Evolutionary conservation across 2,329 filamentous ascomycete genomes (phyloP).

Genomic region (Talaromyces sp.): DNA sequence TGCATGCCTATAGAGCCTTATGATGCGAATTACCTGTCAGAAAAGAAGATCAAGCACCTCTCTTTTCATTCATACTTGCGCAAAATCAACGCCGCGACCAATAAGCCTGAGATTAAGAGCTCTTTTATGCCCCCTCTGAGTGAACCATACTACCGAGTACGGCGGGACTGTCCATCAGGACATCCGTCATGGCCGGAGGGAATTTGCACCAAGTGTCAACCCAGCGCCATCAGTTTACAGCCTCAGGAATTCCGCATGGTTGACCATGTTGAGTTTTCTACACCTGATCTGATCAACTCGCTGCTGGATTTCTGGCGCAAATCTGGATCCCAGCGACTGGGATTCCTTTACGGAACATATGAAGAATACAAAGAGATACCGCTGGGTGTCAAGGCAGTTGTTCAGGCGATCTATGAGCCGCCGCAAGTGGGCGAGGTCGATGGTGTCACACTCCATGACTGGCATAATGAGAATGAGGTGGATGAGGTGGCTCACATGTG

Average conservation of each 20-base stretch:
- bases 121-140: slow-evolving; percentile 95
- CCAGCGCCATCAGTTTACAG: slow-evolving; percentile 92
- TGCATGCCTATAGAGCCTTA: slow-evolving; percentile 97
- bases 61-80: slow-evolving; percentile 94
- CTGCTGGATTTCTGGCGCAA: slow-evolving; percentile 90
- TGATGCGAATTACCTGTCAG: slow-evolving; percentile 80
- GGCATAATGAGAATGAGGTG: slow-evolving; percentile 81
- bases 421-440: slow-evolving; percentile 88
- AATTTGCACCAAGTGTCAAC: slow-evolving; percentile 97
- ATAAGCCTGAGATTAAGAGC: slow-evolving; percentile 89
- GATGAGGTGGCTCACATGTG: slow-evolving; percentile 80
- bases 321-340: slow-evolving; percentile 80
- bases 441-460: slow-evolving; percentile 80
- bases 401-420: slow-evolving; percentile 96
- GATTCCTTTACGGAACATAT: slow-evolving; percentile 89
- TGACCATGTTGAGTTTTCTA: slow-evolving; percentile 95
- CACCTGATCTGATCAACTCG: slow-evolving; percentile 80
- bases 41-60: slow-evolving; percentile 98
- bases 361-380: slow-evolving; percentile 91
- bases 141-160: slow-evolving; percentile 91
- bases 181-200: slow-evolving; percentile 93
- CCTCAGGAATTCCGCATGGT: slow-evolving; percentile 95
- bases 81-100: slow-evolving; percentile 94
- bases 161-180: slow-evolving; percentile 84
- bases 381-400: slow-evolving; percentile 89